Conservation (phyloP, 129 eudicot species). For the Daucus carota region DNA sequence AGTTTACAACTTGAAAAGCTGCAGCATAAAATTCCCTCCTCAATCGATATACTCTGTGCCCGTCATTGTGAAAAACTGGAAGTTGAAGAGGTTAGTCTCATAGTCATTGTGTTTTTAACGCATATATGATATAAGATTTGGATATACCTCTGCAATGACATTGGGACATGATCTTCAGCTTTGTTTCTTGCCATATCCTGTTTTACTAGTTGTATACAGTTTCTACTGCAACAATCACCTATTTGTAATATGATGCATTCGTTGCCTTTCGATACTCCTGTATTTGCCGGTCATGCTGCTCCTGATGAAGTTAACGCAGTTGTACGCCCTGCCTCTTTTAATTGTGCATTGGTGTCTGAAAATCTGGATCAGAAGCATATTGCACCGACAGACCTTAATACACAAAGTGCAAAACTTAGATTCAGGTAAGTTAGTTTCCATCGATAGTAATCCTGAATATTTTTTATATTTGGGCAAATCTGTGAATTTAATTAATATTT, state of each 20-base stretch:
- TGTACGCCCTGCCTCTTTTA: constrained; percentile 57
- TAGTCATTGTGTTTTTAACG: not conserved
- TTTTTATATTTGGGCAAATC: not conserved
- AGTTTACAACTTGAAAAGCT: constrained; percentile 28
- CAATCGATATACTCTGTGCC: constrained; percentile 38
- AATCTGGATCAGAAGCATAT: constrained; percentile 52
- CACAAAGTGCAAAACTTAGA: not conserved
- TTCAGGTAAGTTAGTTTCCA: constrained; percentile 29
- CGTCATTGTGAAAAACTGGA: constrained; percentile 45
- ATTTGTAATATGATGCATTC: too few relatives aligned
- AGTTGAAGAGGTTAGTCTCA: constrained; percentile 65
- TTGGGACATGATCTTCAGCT: not conserved
- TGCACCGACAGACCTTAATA: constrained; percentile 33
- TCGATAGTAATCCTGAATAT: not conserved
- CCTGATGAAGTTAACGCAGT: constrained; percentile 58
- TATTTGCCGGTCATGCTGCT: constrained; percentile 40
- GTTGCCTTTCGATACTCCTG: constrained; percentile 26
- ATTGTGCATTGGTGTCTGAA: constrained; percentile 18
- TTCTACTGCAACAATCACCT: not conserved
- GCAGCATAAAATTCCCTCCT: constrained; percentile 44
- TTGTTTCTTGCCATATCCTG: not conserved
- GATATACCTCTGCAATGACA: not conserved
- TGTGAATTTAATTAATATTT: not conserved
- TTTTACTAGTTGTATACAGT: not conserved
- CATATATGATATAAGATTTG: too few relatives aligned